Base-by-base conservation (phyloP, 371 early-diverging fungal genomes). In the Quaeritorhiza haematococci region DNA sequence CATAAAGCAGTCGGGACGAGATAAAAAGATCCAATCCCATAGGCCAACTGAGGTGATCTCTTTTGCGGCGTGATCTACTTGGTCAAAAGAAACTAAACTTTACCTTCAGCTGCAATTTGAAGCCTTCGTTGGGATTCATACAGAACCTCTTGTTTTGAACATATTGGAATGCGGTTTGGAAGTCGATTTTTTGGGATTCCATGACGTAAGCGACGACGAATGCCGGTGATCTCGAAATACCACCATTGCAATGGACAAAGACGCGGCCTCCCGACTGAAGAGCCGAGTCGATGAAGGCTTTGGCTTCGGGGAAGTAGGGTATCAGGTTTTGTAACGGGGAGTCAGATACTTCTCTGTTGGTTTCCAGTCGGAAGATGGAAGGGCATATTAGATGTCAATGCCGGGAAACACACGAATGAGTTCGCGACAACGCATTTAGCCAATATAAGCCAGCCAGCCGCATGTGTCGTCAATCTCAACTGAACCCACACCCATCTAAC, bases 201-300 rank as follows among this genome's bases (percentile, higher is more conserved):
- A 93, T 93, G 45, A 90, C 63, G 66, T 90, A 93, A 3, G 92
- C 93, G 28, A 91, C 82, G 0, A 91, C 89, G 70, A 93, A 88
- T n/a, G 88, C 78, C 2, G 94, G 90, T 42, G 87, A 84, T 52
- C 92, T 77, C 0, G 89, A 87, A 62, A 93, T 85, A 3, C 93
- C 94, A 21, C 86, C 88, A 67, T 85, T 90, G 66, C 93, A 92
- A 52, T 88, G 90, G 26, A 91, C 87, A 1, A 93, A 68, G 0
- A 91, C 85, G 32, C 76, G 82, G 5, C 87, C 84, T 21, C 75
- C 73, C 13, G 63, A 50, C 6, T 51, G 41, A 3, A 88, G 68
- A 0, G 84, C 82, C 24, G 71, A 52, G 21, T 76, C 67, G 51
- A 92, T 83, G 48, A 80, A 83, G 38, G 67, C 59, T 26, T 73